Base-by-base conservation (phyloP, 2,329 filamentous ascomycete genomes). In the Helotiales sp. region DNA sequence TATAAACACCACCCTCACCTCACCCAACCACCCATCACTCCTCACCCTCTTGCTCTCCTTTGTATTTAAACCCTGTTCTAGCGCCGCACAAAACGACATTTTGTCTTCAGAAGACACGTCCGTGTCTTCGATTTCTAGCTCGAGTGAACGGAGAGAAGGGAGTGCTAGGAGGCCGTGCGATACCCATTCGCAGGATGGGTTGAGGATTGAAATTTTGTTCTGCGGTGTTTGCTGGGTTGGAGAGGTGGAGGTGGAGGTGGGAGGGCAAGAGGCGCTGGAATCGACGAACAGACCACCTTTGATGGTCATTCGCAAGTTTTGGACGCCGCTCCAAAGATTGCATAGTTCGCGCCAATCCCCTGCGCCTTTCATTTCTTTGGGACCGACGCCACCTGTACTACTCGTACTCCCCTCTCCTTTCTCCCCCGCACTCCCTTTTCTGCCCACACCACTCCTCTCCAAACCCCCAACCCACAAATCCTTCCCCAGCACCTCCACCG, bases 401-500 rank as follows among this genome's bases (percentile, higher is more conserved):
- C 17, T 32, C n/a, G 22, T 28, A 15, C 28, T 17, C 8, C n/a
- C 6, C 1, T 28, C 28, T 26, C 24, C 20, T 49, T 24, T 49
- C 49, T 26, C 13, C 11, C 4, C 22, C 17, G 6, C 50, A 24
- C n/a, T 58, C n/a, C 49, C 40, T 34, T 11, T 62, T 50, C 22
- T 60, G 43, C n/a, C 55, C 5, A 20, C 45, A 24, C 60, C 54
- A 28, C 61, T 28, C 8, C 40, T 45, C 20, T 40, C 54, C 61
- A 49, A 57, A n/a, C 49, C 63, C 37, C 40, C 34, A 59, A 61
- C 63, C 50, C 47, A 61, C 10, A 83, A 71, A 64, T 84, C 81
- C 10, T 75, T 71, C 1, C 75, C 76, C 22, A 80, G 73, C 11
- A 83, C 74, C 65, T 85, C 82, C 0, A 85, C 72, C 0, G 81